These are phyloP conservation scores for Spathaspora girioi DNA, from an alignment of 805 yeast species.

Conservation along the genomic window DNA sequence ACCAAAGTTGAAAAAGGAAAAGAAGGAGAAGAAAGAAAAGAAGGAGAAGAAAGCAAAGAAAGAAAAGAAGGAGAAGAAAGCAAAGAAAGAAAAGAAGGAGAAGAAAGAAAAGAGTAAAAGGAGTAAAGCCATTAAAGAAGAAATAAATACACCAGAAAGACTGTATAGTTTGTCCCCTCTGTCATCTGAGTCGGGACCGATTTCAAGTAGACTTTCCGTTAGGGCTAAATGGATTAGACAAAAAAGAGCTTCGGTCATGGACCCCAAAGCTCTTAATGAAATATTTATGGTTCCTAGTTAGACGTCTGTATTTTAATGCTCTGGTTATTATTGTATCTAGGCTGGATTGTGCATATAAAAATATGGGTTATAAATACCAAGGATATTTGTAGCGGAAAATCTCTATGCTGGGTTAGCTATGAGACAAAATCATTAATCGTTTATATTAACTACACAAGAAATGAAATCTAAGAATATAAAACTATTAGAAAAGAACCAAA, in stretches of 20 bases:
- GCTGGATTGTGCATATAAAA: neutral
- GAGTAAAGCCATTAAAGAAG: constrained; percentile 5
- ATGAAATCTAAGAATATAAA: neutral
- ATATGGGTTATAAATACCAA: neutral
- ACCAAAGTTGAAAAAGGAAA: constrained; percentile 21
- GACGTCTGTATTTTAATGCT: constrained; percentile 3
- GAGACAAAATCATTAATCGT: neutral
- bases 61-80: constrained; percentile 21
- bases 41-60: constrained; percentile 23
- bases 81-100: constrained; percentile 18
- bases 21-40: constrained; percentile 21
- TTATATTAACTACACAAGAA: neutral
- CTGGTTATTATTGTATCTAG: neutral
- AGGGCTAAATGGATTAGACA: constrained; percentile 87
- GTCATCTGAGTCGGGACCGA: constrained; percentile 10
- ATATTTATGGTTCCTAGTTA: constrained; percentile 79
- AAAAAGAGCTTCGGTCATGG: constrained; percentile 89
- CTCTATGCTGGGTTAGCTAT: neutral
- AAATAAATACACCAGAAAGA: constrained; percentile 1
- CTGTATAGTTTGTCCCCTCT: constrained; percentile 4
- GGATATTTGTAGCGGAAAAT: neutral
- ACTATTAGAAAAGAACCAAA: constrained; percentile 17
- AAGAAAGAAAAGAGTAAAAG: constrained; percentile 15
- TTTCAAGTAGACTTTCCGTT: constrained; percentile 47
- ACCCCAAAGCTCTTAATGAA: constrained; percentile 83